Base-by-base conservation (phyloP, 768 basidiomycete genomes). In the Boletellus sp. region DNA sequence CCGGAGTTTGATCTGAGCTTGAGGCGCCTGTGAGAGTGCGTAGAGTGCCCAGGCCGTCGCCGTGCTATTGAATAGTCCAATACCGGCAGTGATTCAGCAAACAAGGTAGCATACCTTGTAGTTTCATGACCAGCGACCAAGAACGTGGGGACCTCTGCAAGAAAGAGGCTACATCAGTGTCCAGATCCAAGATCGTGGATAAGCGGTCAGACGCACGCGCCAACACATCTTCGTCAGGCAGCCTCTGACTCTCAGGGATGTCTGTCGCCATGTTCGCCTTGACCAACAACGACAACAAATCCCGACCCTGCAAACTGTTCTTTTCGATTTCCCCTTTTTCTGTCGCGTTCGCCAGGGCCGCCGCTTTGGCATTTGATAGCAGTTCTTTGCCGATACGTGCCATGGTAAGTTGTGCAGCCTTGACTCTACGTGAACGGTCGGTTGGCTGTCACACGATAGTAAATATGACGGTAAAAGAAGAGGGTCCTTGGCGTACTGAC, bases 181-280 rank as follows among this genome's bases (percentile, higher is more conserved):
- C 17, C 6, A 26, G 17, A 17, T 17, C n/a, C 11, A 16, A n/a
- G n/a, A 16, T 0, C 15, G 11, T 16, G 6, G 26, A 19, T 22
- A 13, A 3, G 28, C 11, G 28, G 20, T 5, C 4, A 6, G 10
- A 62, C 80, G 51, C 54, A 84, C 75, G 78, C 2, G 71, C 70
- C 5, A 84, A 57, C 16, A 87, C 80, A 47, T 87, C 85, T 32
- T 75, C 75, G 49, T 88, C 85, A 1, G 75, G 74, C 69, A 87
- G 69, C 35, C 74, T 69, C 61, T 83, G 81, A 45, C 54, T 68
- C 6, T 77, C 76, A 0, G 78, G 74, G 4, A 84, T 52, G 56
- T 87, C 82, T 1, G 74, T 76, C 0, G 42, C 42, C 42, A 42
- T 42, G 28, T 42, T 42, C 28, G 42, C 42, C 42, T 42, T 42